Evolutionary conservation across 306 rosid genomes (phyloP).

Genomic region (Vigna radiata): DNA sequence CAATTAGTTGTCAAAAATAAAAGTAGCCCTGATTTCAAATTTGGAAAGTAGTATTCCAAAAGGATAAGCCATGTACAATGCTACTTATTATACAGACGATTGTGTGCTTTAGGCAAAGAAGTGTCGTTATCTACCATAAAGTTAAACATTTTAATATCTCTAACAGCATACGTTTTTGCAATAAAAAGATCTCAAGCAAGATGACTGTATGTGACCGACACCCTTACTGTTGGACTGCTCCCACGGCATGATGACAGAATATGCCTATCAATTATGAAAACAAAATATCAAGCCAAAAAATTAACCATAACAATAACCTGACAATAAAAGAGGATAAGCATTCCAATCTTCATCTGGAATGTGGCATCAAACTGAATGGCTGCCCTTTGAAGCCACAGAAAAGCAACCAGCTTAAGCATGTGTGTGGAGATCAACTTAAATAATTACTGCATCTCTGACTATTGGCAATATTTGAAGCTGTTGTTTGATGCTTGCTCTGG

Average conservation of each 20-base stretch:
- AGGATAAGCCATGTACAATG: background rate
- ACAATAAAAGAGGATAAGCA: constrained; percentile 3
- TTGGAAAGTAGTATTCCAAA: background rate
- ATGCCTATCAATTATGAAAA: background rate
- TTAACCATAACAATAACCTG: constrained; percentile 25
- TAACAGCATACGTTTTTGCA: constrained; percentile 8
- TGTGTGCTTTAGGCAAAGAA: too few relatives aligned
- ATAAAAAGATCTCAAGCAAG: background rate
- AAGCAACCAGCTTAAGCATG: constrained; percentile 25
- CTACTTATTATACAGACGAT: too few relatives aligned
- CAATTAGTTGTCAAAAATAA: background rate
- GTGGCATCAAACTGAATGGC: constrained; percentile 5
- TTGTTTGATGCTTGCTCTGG: constrained; percentile 25
- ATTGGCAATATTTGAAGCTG: constrained; percentile 30
- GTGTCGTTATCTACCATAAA: background rate
- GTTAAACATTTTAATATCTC: background rate
- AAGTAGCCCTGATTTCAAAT: background rate
- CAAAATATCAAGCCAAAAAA: constrained; percentile 30
- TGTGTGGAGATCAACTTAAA: constrained; percentile 28
- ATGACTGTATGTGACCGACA: background rate
- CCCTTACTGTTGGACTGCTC: background rate
- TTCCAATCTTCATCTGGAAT: constrained; percentile 36
- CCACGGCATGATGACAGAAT: constrained; percentile 28
- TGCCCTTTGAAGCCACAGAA: constrained; percentile 39
- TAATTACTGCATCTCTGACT: constrained; percentile 25